A percentile compares a stretch with the other conserved stretches of the same genome.
Conservation (phyloP, 352 stramenopile genomes). For the Phytopythium oedochilum region DNA sequence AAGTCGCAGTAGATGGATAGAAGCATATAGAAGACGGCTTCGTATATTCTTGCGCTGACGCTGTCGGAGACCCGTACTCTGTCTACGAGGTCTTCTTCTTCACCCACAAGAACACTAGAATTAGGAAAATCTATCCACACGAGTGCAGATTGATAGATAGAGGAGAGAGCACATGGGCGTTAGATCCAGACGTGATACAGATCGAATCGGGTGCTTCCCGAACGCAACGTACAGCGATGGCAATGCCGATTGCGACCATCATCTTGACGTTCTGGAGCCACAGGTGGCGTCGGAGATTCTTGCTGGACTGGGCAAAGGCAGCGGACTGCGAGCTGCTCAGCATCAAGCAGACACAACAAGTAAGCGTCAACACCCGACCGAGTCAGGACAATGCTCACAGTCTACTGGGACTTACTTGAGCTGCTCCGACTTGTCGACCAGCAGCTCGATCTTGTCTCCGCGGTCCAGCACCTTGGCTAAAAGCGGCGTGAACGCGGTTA, state of each 20-base stretch:
- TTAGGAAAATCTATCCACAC: constrained; percentile 28
- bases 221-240: constrained; percentile 50
- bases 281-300: constrained; percentile 67
- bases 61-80: constrained; percentile 1
- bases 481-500: constrained; percentile 4
- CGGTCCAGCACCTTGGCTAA: constrained; percentile 79
- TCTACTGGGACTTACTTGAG: constrained; percentile 66
- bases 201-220: not conserved
- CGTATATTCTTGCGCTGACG: constrained; percentile 1
- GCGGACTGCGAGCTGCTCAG: constrained; percentile 61
- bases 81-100: constrained; percentile 45
- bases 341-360: not conserved
- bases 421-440: constrained; percentile 85
- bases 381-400: not conserved
- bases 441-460: constrained; percentile 84
- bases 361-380: not conserved
- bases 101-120: constrained; percentile 51
- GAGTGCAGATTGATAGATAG: too few relatives aligned
- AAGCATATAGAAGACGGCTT: too few relatives aligned
- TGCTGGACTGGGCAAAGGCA: constrained; percentile 82
- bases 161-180: not conserved
- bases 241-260: constrained; percentile 70
- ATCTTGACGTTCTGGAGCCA: constrained; percentile 89
- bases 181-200: not conserved
- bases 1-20: constrained; percentile 17